Percentiles rank a stretch among this genome's conserved stretches.
Evolutionary conservation across 2,329 filamentous ascomycete genomes (phyloP).

Genomic region (Colletotrichum filicis): DNA sequence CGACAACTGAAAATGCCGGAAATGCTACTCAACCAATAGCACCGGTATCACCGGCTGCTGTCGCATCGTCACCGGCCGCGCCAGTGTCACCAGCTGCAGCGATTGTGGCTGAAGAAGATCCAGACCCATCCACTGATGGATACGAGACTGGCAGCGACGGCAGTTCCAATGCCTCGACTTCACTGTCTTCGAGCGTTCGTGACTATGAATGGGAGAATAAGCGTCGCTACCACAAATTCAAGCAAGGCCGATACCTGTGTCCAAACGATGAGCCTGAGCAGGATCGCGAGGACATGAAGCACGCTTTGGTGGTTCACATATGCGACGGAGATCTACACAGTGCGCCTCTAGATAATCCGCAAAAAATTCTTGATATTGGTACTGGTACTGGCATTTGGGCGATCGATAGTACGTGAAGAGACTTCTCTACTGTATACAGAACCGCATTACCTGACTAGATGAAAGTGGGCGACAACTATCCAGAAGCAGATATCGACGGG

Average conservation of each 20-base stretch:
- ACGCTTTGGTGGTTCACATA: constrained; percentile 49
- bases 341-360: constrained; percentile 43
- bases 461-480: constrained; percentile 8
- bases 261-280: constrained; percentile 42
- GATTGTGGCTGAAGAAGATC: background rate
- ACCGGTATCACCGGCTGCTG: background rate
- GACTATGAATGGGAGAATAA: constrained; percentile 55
- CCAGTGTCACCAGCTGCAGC: background rate
- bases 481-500: constrained; percentile 1
- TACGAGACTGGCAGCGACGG: constrained; percentile 35
- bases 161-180: constrained; percentile 38
- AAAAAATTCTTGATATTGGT: background rate
- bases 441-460: background rate
- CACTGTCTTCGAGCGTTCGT: constrained; percentile 47
- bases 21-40: background rate
- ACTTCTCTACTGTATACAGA: too few relatives aligned
- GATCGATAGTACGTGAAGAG: background rate
- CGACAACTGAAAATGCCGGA: background rate
- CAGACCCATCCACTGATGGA: background rate
- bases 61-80: background rate
- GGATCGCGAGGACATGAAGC: constrained; percentile 47
- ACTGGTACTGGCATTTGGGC: constrained; percentile 7
- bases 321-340: constrained; percentile 51
- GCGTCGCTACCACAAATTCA: constrained; percentile 53
- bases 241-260: constrained; percentile 49